Base-by-base conservation (phyloP, 2,329 filamentous ascomycete species). In the Tolypocladium album region DNA sequence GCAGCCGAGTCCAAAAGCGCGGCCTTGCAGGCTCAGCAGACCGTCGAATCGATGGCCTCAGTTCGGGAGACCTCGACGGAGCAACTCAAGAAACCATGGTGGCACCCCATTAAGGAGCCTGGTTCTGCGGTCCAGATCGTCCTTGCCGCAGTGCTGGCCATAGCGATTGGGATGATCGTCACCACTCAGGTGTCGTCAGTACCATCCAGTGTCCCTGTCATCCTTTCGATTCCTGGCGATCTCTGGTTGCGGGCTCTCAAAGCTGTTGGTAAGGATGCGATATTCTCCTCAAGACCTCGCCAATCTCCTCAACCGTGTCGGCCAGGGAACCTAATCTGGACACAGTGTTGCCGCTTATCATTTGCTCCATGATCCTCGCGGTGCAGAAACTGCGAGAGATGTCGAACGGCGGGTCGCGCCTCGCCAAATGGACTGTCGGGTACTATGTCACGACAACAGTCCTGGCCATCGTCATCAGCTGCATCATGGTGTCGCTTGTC, bases 31-130 rank as follows among this genome's bases (percentile, higher is more conserved):
- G 1, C 27, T 34, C 13, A 50, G 2, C 24, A 50, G 24, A 17
- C 45, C 7, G 34, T 36, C 24, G 27, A 52, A 34, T 52, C 27
- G 15, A 52, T 20, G 27, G 24, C 11, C 6, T 52, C 47, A 3
- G 24, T 52, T 17, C 47, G 20, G 27, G 45, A 53, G 38, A 53
- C 55, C 55, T 42, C 58, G 57, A 22, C 31, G 20, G 40, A 27
- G 13, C 34, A 17, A n/a, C 15, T 12, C 36, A 40, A 43, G 22
- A 47, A n/a, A 56, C 38, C 36, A 22, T 24, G 40, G 42, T 47
- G 39, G 38, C 36, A 59, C 20, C 43, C 58, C 42, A 42, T 57
- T 50, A 58, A 63, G 17, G 65, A 67, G 62, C 65, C 63, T 43
- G 59, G 47, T 13, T 52, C 47, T 52, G 47, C 27, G 17, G n/a